A percentile compares a stretch with the other conserved stretches of the same genome.
Evolutionary conservation across 2,329 filamentous ascomycete species (phyloP).

Genomic region (Neofusicoccum cordaticola): DNA sequence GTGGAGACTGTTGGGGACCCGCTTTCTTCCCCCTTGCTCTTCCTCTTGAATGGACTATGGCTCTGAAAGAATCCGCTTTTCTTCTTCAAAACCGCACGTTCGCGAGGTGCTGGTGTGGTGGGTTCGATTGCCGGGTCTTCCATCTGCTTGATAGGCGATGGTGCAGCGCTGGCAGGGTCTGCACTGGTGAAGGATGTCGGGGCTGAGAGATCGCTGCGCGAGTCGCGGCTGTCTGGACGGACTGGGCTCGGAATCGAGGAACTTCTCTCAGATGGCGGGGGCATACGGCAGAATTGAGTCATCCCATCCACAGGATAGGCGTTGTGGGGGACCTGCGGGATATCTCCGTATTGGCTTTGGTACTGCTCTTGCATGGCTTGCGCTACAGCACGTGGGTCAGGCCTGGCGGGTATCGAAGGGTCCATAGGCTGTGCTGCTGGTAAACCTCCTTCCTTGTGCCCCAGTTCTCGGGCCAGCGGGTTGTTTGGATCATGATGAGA

Average conservation of each 20-base stretch:
- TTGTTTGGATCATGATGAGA: conserved; percentile 87
- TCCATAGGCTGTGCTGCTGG: neutral
- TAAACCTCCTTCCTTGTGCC: conserved; percentile 42
- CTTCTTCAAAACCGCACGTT: conserved; percentile 61
- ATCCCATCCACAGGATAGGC: conserved; percentile 93
- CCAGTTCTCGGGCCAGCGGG: conserved; percentile 66
- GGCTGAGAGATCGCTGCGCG: conserved; percentile 85
- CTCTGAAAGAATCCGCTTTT: conserved; percentile 90
- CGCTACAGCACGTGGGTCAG: conserved; percentile 32
- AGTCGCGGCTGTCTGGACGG: conserved; percentile 80
- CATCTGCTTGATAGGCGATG: conserved; percentile 67
- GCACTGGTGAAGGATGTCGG: conserved; percentile 85
- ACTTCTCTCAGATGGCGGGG: conserved; percentile 66
- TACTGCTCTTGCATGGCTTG: conserved; percentile 38
- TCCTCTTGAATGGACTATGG: conserved; percentile 86
- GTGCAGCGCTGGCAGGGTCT: conserved; percentile 71
- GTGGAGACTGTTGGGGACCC: conserved; percentile 42
- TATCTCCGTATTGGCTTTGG: conserved; percentile 59
- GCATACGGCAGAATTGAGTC: conserved; percentile 91
- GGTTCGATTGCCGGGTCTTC: conserved; percentile 25
- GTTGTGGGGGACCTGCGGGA: conserved; percentile 77
- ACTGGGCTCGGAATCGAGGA: conserved; percentile 62
- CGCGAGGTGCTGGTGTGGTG: conserved; percentile 57
- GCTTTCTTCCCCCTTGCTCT: conserved; percentile 79
- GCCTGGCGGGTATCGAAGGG: conserved; percentile 18